phyloP scores from a whole-genome alignment of 495 filamentous ascomycete genomes.

The Evernia prunastri region DNA sequence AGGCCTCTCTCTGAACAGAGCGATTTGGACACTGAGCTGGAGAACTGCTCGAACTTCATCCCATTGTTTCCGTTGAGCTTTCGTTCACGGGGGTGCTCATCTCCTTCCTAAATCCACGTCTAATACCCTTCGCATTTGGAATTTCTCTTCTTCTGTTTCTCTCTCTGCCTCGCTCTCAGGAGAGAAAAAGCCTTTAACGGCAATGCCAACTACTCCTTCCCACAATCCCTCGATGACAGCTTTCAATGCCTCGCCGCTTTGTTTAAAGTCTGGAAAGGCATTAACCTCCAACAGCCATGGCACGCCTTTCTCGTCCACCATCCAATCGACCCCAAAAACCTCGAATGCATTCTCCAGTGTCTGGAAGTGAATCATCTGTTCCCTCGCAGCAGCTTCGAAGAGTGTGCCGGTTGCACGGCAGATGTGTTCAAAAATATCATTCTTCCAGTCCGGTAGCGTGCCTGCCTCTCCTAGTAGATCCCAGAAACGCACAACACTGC shows the following conservation, averaged over 20 bases:
- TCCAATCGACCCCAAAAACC: constrained; percentile 84
- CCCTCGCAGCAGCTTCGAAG: constrained; percentile 76
- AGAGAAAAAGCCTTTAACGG: constrained; percentile 57
- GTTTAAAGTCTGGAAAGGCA: constrained; percentile 88
- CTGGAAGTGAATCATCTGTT: constrained; percentile 87
- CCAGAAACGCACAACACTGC: constrained; percentile 66
- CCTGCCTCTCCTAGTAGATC: constrained; percentile 41
- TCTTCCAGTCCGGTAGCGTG: constrained; percentile 43
- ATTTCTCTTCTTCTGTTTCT: constrained; percentile 29
- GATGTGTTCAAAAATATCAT: constrained; percentile 65
- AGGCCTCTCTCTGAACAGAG: neutral
- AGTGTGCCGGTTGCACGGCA: constrained; percentile 61
- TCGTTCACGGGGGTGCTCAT: constrained; percentile 4
- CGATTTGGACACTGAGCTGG: neutral
- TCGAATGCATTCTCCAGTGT: constrained; percentile 83
- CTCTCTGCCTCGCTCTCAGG: constrained; percentile 10
- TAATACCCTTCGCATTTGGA: constrained; percentile 47
- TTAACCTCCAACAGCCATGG: constrained; percentile 89
- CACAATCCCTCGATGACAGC: constrained; percentile 69
- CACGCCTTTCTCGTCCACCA: constrained; percentile 59
- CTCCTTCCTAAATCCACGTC: constrained; percentile 57
- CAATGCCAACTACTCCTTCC: constrained; percentile 60
- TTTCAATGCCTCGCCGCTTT: constrained; percentile 71
- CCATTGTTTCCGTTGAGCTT: neutral
- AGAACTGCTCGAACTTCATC: neutral